A percentile compares a stretch with the other conserved stretches of the same genome.
Evolutionary conservation across 257 asterid genomes (phyloP).

Genomic region (Euphrasia confusa): DNA sequence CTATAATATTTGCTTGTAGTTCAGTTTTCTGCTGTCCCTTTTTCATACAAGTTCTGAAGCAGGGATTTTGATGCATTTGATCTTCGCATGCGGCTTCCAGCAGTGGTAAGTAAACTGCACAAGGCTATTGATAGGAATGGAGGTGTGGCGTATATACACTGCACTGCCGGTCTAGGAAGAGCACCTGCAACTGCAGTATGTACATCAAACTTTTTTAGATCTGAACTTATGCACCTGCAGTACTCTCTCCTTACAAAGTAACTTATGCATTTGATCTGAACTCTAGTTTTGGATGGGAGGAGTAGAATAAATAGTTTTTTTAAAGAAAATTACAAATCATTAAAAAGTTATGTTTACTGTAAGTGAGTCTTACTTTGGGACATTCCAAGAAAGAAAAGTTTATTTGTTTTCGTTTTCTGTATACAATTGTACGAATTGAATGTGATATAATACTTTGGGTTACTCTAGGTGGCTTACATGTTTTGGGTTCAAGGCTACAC

Average conservation of each 20-base stretch:
- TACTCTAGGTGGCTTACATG: slow-evolving; percentile 86
- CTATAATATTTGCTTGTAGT: neutral
- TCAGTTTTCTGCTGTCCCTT: neutral
- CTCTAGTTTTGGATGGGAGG: neutral
- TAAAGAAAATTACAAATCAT: neutral
- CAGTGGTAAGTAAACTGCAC: slow-evolving; percentile 74
- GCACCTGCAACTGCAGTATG: slow-evolving; percentile 93
- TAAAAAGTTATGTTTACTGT: neutral
- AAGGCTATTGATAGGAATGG: slow-evolving; percentile 65
- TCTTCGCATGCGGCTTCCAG: slow-evolving; percentile 80
- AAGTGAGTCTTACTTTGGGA: neutral
- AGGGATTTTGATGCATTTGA: slow-evolving; percentile 98
- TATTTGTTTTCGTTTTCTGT: neutral
- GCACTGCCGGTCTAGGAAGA: slow-evolving; percentile 98
- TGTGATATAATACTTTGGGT: neutral
- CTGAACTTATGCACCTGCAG: too few species aligned
- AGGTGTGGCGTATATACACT: slow-evolving; percentile 87
- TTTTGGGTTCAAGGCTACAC: slow-evolving; percentile 84
- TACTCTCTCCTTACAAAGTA: neutral
- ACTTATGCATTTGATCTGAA: neutral
- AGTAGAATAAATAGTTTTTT: neutral
- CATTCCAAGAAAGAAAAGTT: neutral
- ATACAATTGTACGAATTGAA: neutral
- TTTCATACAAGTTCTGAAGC: slow-evolving; percentile 25
- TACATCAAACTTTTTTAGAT: slow-evolving; percentile 18